These are phyloP conservation scores for Aspergillus nomiae DNA, from an alignment of 2,329 filamentous ascomycete species.

Conservation along the genomic window DNA sequence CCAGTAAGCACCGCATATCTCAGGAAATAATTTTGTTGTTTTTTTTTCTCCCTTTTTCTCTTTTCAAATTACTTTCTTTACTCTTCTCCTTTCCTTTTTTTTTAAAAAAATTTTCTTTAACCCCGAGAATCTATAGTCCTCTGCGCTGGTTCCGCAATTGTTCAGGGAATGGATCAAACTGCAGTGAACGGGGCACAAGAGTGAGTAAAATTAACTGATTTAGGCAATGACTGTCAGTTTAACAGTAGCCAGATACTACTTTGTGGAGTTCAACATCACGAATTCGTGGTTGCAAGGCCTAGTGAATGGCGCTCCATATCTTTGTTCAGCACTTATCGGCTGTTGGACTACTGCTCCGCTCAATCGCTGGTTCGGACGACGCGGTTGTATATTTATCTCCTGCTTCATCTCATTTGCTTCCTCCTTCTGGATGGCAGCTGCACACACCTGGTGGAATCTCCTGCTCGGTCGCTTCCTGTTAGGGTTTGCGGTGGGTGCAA, in stretches of 20 bases:
- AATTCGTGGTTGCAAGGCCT: slow-evolving; percentile 62
- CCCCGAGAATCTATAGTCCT: slow-evolving; percentile 6
- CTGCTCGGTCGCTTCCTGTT: slow-evolving; percentile 71
- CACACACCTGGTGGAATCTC: slow-evolving; percentile 71
- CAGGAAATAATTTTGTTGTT: not conserved
- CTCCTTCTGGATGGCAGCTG: slow-evolving; percentile 62
- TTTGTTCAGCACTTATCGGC: slow-evolving; percentile 68
- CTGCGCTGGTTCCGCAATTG: slow-evolving; percentile 34
- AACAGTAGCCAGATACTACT: slow-evolving; percentile 7
- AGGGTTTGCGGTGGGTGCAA: slow-evolving; percentile 76
- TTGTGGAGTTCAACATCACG: slow-evolving; percentile 2
- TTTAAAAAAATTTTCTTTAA: not conserved
- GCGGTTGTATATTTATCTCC: slow-evolving; percentile 75
- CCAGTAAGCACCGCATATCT: not conserved
- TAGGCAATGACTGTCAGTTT: not conserved
- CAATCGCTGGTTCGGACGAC: slow-evolving; percentile 69
- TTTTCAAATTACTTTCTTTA: too few species aligned
- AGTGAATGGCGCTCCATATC: slow-evolving; percentile 58
- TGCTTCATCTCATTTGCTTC: slow-evolving; percentile 67
- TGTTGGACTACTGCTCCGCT: slow-evolving; percentile 75
- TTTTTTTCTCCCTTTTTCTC: too few species aligned
- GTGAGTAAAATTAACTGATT: not conserved
- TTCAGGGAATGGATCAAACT: slow-evolving; percentile 61
- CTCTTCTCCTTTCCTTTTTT: too few species aligned
- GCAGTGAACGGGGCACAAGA: slow-evolving; percentile 11